phyloP scores from a whole-genome alignment of 2,329 filamentous ascomycete species.

The Fusarium longipes region DNA sequence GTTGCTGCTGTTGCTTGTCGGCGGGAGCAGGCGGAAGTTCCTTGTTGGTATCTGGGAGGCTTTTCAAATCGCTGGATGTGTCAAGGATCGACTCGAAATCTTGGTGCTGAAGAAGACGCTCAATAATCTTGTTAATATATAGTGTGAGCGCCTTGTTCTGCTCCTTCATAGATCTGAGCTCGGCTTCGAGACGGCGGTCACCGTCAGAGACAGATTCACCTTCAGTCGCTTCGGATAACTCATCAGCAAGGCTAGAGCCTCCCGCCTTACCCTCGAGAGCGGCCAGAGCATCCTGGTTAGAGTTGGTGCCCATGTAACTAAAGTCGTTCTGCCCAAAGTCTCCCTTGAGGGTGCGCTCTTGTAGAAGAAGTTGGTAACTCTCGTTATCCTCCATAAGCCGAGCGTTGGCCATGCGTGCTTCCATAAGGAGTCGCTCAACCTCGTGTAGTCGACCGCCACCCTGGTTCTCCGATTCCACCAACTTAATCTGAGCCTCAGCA shows the following conservation, averaged over 20 bases:
- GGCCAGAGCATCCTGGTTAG: slow-evolving; percentile 72
- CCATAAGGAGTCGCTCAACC: slow-evolving; percentile 89
- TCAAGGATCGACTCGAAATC: slow-evolving; percentile 95
- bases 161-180: slow-evolving; percentile 84
- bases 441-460: slow-evolving; percentile 89
- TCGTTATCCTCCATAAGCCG: slow-evolving; percentile 98
- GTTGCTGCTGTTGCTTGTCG: slow-evolving; percentile 47
- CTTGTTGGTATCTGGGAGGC: slow-evolving; percentile 73
- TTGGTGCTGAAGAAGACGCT: slow-evolving; percentile 90
- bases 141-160: slow-evolving; percentile 97
- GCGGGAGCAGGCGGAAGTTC: slow-evolving; percentile 79
- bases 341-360: slow-evolving; percentile 94
- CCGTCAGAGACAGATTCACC: slow-evolving; percentile 65
- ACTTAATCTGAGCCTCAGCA: slow-evolving; percentile 93
- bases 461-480: slow-evolving; percentile 93
- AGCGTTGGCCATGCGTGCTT: slow-evolving; percentile 95
- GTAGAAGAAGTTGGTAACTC: slow-evolving; percentile 93
- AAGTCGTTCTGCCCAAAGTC: slow-evolving; percentile 89
- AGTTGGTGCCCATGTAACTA: slow-evolving; percentile 70
- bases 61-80: slow-evolving; percentile 71
- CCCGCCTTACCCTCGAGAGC: slow-evolving; percentile 68
- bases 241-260: slow-evolving; percentile 80
- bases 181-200: slow-evolving; percentile 77
- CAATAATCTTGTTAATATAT: slow-evolving; percentile 99
- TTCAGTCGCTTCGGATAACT: slow-evolving; percentile 77